Conservation (phyloP, 306 rosid species). For the Cicer judaicum region DNA sequence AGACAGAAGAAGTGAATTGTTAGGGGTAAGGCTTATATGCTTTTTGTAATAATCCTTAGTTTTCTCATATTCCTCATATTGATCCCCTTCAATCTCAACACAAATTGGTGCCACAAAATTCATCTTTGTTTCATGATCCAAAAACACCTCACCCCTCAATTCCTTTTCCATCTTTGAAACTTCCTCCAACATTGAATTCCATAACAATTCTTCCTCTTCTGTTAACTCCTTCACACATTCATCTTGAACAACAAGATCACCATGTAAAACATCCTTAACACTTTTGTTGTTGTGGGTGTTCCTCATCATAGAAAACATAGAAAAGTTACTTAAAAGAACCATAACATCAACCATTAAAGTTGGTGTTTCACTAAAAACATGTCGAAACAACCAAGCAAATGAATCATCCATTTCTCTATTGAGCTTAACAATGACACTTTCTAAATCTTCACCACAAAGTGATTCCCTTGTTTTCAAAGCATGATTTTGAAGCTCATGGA, state of each 20-base stretch:
- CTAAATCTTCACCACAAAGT: conserved; percentile 61
- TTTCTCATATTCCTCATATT: conserved; percentile 55
- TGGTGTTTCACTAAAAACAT: conserved; percentile 71
- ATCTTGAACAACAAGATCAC: conserved; percentile 13
- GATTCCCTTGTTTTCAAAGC: conserved; percentile 63
- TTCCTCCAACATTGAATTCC: conserved; percentile 67
- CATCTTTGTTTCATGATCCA: conserved; percentile 50
- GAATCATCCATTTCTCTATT: conserved; percentile 69
- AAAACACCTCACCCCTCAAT: conserved; percentile 48
- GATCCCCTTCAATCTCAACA: conserved; percentile 67
- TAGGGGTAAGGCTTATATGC: conserved; percentile 51
- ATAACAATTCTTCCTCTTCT: conserved; percentile 57
- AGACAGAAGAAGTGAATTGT: conserved; percentile 72
- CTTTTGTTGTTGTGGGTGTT: conserved; percentile 48
- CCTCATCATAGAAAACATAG: conserved; percentile 61
- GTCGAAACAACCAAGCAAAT: conserved; percentile 78
- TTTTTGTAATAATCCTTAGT: conserved; percentile 66
- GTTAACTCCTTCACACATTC: conserved; percentile 44
- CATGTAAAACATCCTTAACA: conserved; percentile 39
- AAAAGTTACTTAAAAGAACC: conserved; percentile 71
- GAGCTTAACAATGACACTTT: conserved; percentile 53
- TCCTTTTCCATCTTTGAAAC: conserved; percentile 57
- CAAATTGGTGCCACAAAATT: conserved; percentile 57
- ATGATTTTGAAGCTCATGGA: conserved; percentile 66
- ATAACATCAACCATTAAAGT: conserved; percentile 68